Evolutionary conservation across 306 rosid genomes (phyloP), one percentile per base, ranked within the genome.

Genomic region (Sphenostylis stenocarpa): DNA sequence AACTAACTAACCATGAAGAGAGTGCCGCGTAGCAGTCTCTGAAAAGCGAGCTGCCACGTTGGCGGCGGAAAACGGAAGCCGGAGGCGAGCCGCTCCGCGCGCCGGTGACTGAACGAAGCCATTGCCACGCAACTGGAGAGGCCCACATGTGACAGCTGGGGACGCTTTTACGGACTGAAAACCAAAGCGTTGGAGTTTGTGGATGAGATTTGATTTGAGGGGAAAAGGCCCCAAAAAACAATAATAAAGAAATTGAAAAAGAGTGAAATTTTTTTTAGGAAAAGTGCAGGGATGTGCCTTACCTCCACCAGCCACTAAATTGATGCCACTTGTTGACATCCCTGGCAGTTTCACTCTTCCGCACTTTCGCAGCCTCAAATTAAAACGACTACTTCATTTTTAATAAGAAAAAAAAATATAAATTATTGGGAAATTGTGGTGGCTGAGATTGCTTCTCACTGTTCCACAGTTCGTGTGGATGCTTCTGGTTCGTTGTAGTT

Each of bases 401-500:
- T 23, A n/a, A 55, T 1, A 1, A 88, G 4, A 88, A 80, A 55
- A 80, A 55, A 4, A 72, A 33, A 69, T 73, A 34, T 85, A 74
- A 75, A 86, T 68, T 76, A 81, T 43, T 51, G 39, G 44, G 71
- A 88, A 93, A 87, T 83, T 64, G 15, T 93, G 73, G 97, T 93
- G 98, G 98, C 97, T 91, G 90, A 89, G 91, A 91, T 87, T 89
- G 81, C 85, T 84, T 78, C 82, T 65, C 66, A 78, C 72, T 55
- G 62, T 23, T 53, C 16, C 5, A 55, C 62, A 23, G n/a, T 21
- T 55, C 33, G 31, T 53, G 61, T 53, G 61, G 31, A 10, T 55
- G 62, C 62, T 55, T 55, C 33, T 11, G 61, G n/a, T 55, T 23
- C 31, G 31, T 53, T 52, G 31, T 21, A 53, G 61, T 53, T 53